Conservation (phyloP, 73 alveolate species). For the Symbiodinium pilosum region DNA sequence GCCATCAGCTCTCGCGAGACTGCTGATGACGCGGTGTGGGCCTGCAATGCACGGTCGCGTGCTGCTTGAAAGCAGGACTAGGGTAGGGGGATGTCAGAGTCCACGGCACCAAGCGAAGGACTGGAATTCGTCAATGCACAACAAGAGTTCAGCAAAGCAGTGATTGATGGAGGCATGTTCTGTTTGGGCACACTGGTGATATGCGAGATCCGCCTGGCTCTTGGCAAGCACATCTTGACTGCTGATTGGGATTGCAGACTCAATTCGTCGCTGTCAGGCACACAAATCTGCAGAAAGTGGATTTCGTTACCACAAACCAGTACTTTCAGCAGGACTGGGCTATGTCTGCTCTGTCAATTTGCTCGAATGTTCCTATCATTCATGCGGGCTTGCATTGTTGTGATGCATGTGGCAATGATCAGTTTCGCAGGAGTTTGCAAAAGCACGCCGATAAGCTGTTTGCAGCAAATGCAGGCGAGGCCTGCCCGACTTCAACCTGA, state of each 20-base stretch:
- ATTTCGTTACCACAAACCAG: slow-evolving; percentile 74
- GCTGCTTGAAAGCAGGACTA: too few relatives aligned
- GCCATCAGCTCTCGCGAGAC: too few relatives aligned
- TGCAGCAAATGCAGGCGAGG: too few relatives aligned
- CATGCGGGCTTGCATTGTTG: neutral
- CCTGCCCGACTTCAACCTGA: too few relatives aligned
- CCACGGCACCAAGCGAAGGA: too few relatives aligned
- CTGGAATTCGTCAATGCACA: too few relatives aligned
- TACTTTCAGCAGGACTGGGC: slow-evolving; percentile 44
- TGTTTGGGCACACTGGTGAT: slow-evolving; percentile 85
- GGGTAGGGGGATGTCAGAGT: too few relatives aligned
- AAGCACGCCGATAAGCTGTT: neutral
- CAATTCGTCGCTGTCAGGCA: neutral
- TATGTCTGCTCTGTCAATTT: too few relatives aligned
- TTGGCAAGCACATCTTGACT: neutral
- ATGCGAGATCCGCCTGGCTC: slow-evolving; percentile 70
- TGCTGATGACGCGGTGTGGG: too few relatives aligned
- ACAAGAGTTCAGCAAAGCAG: too few relatives aligned
- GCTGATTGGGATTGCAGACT: neutral
- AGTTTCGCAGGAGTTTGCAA: neutral
- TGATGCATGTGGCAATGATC: neutral
- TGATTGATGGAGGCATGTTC: slow-evolving; percentile 24
- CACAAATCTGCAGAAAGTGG: slow-evolving; percentile 70
- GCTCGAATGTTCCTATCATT: too few relatives aligned
- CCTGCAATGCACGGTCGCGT: too few relatives aligned